These are phyloP conservation scores for Hortiboletus flavorubellus DNA, from an alignment of 768 basidiomycete genomes.

Conservation along the genomic window DNA sequence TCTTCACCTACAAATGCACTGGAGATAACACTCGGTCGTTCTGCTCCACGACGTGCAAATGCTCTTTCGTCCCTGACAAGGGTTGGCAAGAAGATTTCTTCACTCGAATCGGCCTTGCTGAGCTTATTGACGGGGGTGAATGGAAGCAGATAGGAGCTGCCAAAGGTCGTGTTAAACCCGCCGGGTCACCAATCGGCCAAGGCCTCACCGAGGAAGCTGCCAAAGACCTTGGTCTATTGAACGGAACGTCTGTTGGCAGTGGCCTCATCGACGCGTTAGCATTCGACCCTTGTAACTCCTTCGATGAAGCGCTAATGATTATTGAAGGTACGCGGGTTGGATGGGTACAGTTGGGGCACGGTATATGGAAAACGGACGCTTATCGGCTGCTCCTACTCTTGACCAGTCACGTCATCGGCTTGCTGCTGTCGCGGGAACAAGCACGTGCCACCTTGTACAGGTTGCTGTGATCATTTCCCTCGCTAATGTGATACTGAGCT, in stretches of 20 bases:
- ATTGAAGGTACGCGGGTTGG: constrained; percentile 86
- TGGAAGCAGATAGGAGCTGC: constrained; percentile 75
- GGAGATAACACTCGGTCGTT: constrained; percentile 66
- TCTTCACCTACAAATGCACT: constrained; percentile 91
- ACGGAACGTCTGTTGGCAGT: constrained; percentile 91
- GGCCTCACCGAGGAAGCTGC: constrained; percentile 81
- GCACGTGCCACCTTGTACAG: constrained; percentile 94
- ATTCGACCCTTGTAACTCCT: not conserved
- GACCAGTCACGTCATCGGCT: constrained; percentile 78
- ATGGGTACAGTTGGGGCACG: constrained; percentile 90
- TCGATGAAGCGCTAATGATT: not conserved
- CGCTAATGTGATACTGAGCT: not conserved
- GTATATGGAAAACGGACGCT: constrained; percentile 49
- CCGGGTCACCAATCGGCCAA: constrained; percentile 78
- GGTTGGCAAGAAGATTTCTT: constrained; percentile 95
- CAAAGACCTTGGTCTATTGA: constrained; percentile 75
- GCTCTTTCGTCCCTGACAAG: constrained; percentile 79
- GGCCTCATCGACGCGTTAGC: constrained; percentile 92
- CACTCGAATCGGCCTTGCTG: constrained; percentile 72
- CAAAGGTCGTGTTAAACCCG: constrained; percentile 66
- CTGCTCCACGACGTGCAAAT: constrained; percentile 97
- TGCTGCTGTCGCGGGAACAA: constrained; percentile 93
- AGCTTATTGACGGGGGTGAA: constrained; percentile 57
- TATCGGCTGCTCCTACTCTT: constrained; percentile 58
- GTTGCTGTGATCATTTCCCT: constrained; percentile 33